Conservation (phyloP, 257 asterid genomes). For the Leptodermis oblonga region DNA sequence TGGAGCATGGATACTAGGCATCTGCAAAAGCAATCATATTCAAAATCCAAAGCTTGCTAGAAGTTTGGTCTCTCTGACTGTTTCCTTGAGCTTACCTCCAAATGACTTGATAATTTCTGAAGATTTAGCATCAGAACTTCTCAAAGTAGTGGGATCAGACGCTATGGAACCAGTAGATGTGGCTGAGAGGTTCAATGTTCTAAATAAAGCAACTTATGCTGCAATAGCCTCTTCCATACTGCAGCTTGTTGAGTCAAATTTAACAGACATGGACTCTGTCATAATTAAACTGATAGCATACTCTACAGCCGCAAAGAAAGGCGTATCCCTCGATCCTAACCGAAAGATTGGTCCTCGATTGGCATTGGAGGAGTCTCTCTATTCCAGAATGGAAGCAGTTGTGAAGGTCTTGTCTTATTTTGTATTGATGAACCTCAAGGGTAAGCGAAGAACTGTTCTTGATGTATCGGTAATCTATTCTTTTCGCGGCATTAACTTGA, state of each 20-base stretch:
- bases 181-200: slow-evolving; percentile 48
- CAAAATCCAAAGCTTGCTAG: slow-evolving; percentile 61
- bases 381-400: slow-evolving; percentile 61
- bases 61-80: slow-evolving; percentile 48
- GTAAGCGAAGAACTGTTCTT: slow-evolving; percentile 28
- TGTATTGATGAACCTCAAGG: slow-evolving; percentile 65
- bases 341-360: slow-evolving; percentile 34
- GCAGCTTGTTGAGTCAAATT: slow-evolving; percentile 51
- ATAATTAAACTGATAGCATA: slow-evolving; percentile 45
- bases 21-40: slow-evolving; percentile 45
- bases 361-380: slow-evolving; percentile 57
- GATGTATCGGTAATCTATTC: slow-evolving; percentile 5
- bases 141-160: slow-evolving; percentile 50
- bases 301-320: slow-evolving; percentile 44
- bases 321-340: slow-evolving; percentile 39
- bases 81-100: slow-evolving; percentile 54
- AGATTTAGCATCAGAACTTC: slow-evolving; percentile 62
- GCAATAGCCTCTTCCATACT: slow-evolving; percentile 55
- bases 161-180: slow-evolving; percentile 30
- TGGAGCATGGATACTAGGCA: slow-evolving; percentile 46
- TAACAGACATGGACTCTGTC: slow-evolving; percentile 62
- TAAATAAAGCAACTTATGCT: slow-evolving; percentile 57
- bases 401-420: slow-evolving; percentile 60
- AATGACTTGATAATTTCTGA: slow-evolving; percentile 48
- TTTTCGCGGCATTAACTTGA: slow-evolving; percentile 9